phyloP scores from a whole-genome alignment of 75 land plant genomes.

The Pseudotsuga menziesii region DNA sequence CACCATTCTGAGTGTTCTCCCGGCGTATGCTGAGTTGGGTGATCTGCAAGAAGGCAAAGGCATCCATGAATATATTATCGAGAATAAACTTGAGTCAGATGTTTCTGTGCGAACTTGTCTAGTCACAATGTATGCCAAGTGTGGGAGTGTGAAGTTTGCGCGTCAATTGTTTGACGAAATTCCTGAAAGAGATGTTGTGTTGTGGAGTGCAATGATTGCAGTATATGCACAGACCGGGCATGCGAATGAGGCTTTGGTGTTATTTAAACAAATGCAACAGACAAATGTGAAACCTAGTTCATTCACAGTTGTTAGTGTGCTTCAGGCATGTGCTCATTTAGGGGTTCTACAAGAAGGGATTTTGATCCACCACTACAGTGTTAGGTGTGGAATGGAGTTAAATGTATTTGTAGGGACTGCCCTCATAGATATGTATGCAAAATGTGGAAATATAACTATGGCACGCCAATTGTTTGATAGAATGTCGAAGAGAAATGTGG shows the following conservation, averaged over 20 bases:
- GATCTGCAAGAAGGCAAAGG: conserved; percentile 18
- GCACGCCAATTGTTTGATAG: conserved; percentile 37
- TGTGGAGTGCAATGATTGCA: conserved; percentile 68
- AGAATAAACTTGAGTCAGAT: conserved; percentile 18
- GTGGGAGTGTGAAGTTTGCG: conserved; percentile 49
- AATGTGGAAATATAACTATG: conserved; percentile 14
- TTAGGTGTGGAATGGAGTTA: conserved; percentile 27
- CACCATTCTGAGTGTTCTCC: conserved; percentile 16
- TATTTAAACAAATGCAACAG: conserved; percentile 44
- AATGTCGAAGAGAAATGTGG: conserved; percentile 46
- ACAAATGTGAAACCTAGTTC: conserved; percentile 27
- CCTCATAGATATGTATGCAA: conserved; percentile 54
- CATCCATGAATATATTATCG: conserved; percentile 35
- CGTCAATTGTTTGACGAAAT: conserved; percentile 30
- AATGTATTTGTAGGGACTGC: conserved; percentile 62
- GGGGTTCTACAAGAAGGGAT: conserved; percentile 34
- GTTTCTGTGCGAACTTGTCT: conserved; percentile 43
- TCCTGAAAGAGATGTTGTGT: conserved; percentile 30
- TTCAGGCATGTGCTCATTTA: conserved; percentile 53
- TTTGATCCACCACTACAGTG: conserved; percentile 42
- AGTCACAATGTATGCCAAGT: conserved; percentile 68
- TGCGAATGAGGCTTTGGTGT: conserved; percentile 31
- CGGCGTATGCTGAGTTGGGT: background rate
- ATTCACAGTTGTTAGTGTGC: conserved; percentile 37
- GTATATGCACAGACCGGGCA: conserved; percentile 41